Percentiles rank a stretch among this genome's conserved stretches.
Evolutionary conservation across 176 grass and related monocot species (phyloP).

Genomic region (Hordeum marinum): DNA sequence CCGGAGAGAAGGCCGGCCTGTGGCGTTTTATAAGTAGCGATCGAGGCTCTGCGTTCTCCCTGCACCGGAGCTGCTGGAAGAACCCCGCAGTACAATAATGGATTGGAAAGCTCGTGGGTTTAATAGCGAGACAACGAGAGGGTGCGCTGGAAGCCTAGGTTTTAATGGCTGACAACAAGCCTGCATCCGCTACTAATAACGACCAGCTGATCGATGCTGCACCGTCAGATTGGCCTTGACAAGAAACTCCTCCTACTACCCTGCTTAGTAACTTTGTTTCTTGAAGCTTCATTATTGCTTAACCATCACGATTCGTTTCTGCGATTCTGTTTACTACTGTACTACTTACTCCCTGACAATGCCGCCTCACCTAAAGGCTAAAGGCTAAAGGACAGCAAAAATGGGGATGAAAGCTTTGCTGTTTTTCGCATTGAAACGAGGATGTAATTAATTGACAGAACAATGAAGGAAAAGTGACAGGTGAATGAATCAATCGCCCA

Average conservation of each 20-base stretch:
- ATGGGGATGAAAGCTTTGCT: neutral
- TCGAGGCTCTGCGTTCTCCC: too few species aligned
- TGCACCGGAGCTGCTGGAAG: too few species aligned
- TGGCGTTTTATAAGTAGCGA: too few species aligned
- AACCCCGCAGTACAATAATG: too few species aligned
- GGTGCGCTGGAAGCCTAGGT: neutral
- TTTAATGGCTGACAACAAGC: neutral
- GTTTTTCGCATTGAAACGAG: neutral
- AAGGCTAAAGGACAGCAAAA: neutral
- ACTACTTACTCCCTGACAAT: neutral
- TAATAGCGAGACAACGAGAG: neutral
- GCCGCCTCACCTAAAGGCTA: neutral
- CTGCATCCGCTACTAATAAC: neutral
- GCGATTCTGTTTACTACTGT: neutral
- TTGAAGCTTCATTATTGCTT: neutral
- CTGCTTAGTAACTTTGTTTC: neutral
- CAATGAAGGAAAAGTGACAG: neutral
- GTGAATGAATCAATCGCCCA: neutral
- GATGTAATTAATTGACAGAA: neutral
- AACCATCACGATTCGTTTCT: neutral
- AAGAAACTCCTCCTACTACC: neutral
- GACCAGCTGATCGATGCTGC: neutral
- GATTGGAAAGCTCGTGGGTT: too few species aligned
- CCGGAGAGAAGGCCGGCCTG: too few species aligned
- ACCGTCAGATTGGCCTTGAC: neutral